A percentile compares a stretch with the other conserved stretches of the same genome.
These are phyloP conservation scores for Casuarina cunninghamiana DNA, from an alignment of 306 rosid genomes.

Conservation along the genomic window DNA sequence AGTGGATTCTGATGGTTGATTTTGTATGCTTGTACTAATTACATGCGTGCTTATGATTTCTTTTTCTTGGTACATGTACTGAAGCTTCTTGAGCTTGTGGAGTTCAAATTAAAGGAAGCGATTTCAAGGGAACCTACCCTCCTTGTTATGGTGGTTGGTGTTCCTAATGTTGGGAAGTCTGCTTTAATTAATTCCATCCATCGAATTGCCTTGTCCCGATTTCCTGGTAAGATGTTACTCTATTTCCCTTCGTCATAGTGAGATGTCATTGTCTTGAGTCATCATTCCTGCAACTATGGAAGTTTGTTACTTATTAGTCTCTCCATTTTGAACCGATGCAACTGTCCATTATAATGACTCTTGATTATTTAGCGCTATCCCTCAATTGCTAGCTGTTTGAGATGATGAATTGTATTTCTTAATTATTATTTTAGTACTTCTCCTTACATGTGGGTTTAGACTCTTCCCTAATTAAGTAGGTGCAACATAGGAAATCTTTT, in stretches of 20 bases:
- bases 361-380: too few relatives aligned
- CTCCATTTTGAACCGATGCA: slow-evolving; percentile 12
- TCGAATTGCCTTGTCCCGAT: slow-evolving; percentile 68
- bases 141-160: slow-evolving; percentile 94
- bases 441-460: too few relatives aligned
- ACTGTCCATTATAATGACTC: slow-evolving; percentile 22
- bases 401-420: too few relatives aligned
- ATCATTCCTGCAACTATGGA: background rate
- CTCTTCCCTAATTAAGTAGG: too few relatives aligned
- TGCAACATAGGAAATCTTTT: too few relatives aligned
- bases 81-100: slow-evolving; percentile 80
- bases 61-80: background rate
- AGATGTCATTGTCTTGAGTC: background rate
- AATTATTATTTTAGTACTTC: too few relatives aligned
- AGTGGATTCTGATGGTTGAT: background rate
- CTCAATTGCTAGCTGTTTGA: too few relatives aligned
- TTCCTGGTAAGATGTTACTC: slow-evolving; percentile 52
- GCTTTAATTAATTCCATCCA: slow-evolving; percentile 83
- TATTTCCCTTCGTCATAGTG: background rate
- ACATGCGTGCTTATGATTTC: background rate
- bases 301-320: background rate
- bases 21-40: background rate
- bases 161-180: slow-evolving; percentile 92
- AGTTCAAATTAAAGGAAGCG: slow-evolving; percentile 74
- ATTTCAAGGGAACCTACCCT: slow-evolving; percentile 80